Conservation (phyloP, 164 flowering plant genomes). For the Magnolia officinalis region DNA sequence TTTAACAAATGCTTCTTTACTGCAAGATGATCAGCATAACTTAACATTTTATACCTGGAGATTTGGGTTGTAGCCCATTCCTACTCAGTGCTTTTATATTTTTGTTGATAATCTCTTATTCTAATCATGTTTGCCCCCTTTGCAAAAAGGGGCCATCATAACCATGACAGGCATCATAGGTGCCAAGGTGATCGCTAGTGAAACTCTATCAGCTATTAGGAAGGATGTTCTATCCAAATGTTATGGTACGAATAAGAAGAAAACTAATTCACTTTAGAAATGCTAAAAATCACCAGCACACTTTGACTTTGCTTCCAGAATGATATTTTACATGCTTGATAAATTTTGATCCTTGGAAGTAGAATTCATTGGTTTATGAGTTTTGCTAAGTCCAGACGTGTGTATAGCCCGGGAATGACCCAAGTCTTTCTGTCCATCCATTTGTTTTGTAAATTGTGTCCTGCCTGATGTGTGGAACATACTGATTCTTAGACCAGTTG, state of each 20-base stretch:
- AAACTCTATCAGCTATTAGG: conserved; percentile 84
- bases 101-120: not conserved
- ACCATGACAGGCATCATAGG: conserved; percentile 85
- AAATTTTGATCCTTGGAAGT: not conserved
- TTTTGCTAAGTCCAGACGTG: too few relatives aligned
- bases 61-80: not conserved
- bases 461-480: not conserved
- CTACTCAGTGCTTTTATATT: not conserved
- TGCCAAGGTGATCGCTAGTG: conserved; percentile 91
- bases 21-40: not conserved
- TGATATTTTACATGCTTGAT: too few relatives aligned
- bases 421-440: too few relatives aligned
- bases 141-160: not conserved
- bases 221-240: conserved; percentile 95
- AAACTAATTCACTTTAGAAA: not conserved
- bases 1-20: not conserved
- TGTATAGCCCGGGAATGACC: too few relatives aligned
- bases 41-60: not conserved
- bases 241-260: conserved; percentile 55
- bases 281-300: not conserved
- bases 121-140: not conserved
- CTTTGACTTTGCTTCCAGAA: too few relatives aligned
- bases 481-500: not conserved
- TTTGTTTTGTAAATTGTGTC: not conserved
- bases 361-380: too few relatives aligned